These are phyloP conservation scores for Harringtonia aguacate DNA, from an alignment of 2,329 filamentous ascomycete species.

Conservation along the genomic window DNA sequence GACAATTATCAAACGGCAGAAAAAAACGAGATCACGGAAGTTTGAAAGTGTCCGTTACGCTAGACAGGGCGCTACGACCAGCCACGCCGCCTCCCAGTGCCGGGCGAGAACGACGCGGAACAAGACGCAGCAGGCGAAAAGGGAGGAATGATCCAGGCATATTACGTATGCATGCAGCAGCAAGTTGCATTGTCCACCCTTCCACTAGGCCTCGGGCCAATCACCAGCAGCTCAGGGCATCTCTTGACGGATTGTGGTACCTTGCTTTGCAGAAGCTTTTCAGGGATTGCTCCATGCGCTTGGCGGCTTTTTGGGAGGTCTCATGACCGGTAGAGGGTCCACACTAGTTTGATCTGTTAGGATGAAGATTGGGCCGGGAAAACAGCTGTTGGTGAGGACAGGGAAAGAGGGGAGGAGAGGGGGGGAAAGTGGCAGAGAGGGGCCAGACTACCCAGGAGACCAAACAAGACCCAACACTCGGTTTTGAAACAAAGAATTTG, in stretches of 20 bases:
- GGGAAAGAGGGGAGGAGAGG: not conserved
- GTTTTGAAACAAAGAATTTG: too few species aligned
- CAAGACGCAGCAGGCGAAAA: not conserved
- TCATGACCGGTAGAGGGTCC: slow-evolving; percentile 8
- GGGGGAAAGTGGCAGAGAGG: too few species aligned
- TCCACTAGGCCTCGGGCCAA: not conserved
- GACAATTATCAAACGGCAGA: too few species aligned
- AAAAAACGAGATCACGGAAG: too few species aligned
- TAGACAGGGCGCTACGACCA: too few species aligned
- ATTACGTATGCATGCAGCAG: slow-evolving; percentile 8
- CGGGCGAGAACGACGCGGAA: not conserved
- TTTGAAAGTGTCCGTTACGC: too few species aligned
- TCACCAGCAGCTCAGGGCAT: not conserved
- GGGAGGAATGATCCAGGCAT: not conserved
- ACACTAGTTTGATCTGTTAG: slow-evolving; percentile 7
- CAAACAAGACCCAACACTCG: not conserved
- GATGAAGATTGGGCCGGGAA: slow-evolving; percentile 5
- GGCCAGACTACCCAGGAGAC: too few species aligned
- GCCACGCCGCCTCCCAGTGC: not conserved
- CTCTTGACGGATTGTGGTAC: slow-evolving; percentile 4
- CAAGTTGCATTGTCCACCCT: not conserved
- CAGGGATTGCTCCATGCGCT: slow-evolving; percentile 5
- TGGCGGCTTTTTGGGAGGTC: slow-evolving; percentile 8
- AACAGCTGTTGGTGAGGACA: slow-evolving; percentile 2
- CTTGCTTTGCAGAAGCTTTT: slow-evolving; percentile 5